phyloP scores from a whole-genome alignment of 1,284 basidiomycete species.

The Tremellales sp. region DNA sequence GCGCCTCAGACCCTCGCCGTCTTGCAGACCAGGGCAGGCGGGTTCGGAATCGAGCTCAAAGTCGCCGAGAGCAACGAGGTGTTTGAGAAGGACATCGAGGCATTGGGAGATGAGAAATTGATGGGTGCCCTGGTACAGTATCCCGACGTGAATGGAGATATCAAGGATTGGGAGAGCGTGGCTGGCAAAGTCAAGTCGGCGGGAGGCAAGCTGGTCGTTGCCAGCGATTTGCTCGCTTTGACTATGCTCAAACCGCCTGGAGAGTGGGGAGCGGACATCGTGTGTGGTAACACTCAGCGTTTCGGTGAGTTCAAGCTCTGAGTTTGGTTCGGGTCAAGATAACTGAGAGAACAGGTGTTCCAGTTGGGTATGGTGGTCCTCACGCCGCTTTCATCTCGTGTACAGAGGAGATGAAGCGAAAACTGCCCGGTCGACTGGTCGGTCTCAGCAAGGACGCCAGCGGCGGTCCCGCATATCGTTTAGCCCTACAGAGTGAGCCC shows the following conservation, averaged over 20 bases:
- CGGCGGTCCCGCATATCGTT: conserved; percentile 82
- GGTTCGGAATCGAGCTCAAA: conserved; percentile 78
- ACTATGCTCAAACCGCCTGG: conserved; percentile 93
- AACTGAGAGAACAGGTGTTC: conserved; percentile 56
- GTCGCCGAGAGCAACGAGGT: conserved; percentile 50
- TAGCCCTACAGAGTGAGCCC: conserved; percentile 85
- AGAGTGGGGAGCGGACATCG: conserved; percentile 98
- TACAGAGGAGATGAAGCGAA: conserved; percentile 86
- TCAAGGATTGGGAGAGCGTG: conserved; percentile 70
- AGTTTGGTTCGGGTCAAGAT: background rate
- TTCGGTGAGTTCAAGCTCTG: conserved; percentile 58
- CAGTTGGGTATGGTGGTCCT: conserved; percentile 83
- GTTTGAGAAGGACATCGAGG: conserved; percentile 56
- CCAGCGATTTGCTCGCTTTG: conserved; percentile 87
- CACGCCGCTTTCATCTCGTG: conserved; percentile 96
- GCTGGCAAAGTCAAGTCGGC: conserved; percentile 67
- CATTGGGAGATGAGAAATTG: conserved; percentile 56
- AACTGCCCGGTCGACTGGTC: conserved; percentile 94
- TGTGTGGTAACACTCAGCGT: conserved; percentile 88
- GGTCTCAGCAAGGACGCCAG: conserved; percentile 80
- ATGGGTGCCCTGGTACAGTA: conserved; percentile 89
- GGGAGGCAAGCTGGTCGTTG: conserved; percentile 76
- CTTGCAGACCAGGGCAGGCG: conserved; percentile 78
- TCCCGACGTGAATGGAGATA: conserved; percentile 82
- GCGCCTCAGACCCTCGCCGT: conserved; percentile 83